Evolutionary conservation across 495 filamentous ascomycete genomes (phyloP).

Genomic region (Penicillium verhagenii): DNA sequence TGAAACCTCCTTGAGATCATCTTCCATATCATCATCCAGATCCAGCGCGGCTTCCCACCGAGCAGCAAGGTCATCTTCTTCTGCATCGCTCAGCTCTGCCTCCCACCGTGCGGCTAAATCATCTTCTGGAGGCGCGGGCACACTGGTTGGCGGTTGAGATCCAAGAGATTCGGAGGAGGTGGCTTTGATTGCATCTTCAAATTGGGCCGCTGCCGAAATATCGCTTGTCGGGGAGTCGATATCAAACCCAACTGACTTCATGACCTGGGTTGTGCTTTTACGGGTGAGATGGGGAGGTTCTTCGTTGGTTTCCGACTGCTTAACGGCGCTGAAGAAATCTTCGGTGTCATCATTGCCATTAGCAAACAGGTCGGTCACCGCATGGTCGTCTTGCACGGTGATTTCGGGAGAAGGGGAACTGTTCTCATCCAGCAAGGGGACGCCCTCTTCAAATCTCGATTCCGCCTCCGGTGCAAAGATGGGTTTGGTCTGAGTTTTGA

Average conservation of each 20-base stretch:
- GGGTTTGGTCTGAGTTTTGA: constrained; percentile 48
- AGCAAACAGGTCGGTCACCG: constrained; percentile 33
- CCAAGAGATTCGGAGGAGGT: constrained; percentile 18
- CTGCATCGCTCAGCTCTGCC: constrained; percentile 64
- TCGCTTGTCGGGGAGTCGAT: constrained; percentile 33
- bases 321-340: constrained; percentile 35
- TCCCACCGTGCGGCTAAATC: constrained; percentile 82
- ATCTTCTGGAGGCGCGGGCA: constrained; percentile 43
- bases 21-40: constrained; percentile 69
- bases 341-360: constrained; percentile 39
- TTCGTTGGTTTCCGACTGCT: constrained; percentile 3
- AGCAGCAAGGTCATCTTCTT: constrained; percentile 66
- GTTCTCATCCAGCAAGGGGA: constrained; percentile 41
- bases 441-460: constrained; percentile 48
- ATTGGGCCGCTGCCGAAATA: constrained; percentile 31
- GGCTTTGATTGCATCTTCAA: constrained; percentile 31
- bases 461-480: constrained; percentile 47
- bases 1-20: constrained; percentile 44
- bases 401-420: constrained; percentile 20
- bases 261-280: constrained; percentile 45
- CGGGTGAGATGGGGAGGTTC: constrained; percentile 32
- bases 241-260: constrained; percentile 31
- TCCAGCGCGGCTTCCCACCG: constrained; percentile 86
- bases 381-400: constrained; percentile 10
- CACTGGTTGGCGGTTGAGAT: constrained; percentile 14